Base-by-base conservation (phyloP, 2,329 filamentous ascomycete genomes). In the Clarireedia sp. region DNA sequence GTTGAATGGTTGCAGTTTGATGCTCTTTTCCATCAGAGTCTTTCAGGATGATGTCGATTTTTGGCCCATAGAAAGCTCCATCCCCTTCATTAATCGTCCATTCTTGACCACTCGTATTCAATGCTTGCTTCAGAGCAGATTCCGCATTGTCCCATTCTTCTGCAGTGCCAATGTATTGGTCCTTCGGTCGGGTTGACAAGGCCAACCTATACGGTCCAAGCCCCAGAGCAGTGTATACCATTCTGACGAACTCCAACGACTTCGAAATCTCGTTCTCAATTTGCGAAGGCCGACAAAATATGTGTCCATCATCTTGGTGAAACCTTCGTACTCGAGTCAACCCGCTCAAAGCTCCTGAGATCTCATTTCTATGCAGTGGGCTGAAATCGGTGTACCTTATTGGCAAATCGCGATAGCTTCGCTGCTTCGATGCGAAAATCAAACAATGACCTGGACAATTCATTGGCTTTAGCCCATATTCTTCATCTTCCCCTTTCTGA, bases 381-480 rank as follows among this genome's bases (percentile, higher is more conserved):
- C 88, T 89, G 67, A 95, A 95, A 70, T 95, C 90, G 55, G 90
- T 89, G 70, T 89, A 90, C 64, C 90, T 83, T 59, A 95, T 79
- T 1, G 90, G 90, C 17, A 95, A 74, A 61, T 95, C 87, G 60
- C 86, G 81, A 71, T 92, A 92, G 63, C 85, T 90, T 58, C 84
- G 82, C 56, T 79, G 78, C 61, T 85, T 80, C 47, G 85, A 85
- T 58, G 81, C 85, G 68, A 95, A 95, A 59, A 95, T 80, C 60
- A 95, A 75, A 68, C 89, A 95, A 70, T 95, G 90, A 3, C 89
- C 90, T 0, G 90, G 90, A 68, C 90, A 95, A 68, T 95, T 95
- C 90, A 95, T 95, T 14, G 90, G 90, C 71, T 95, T 95, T 63
- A 95, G 74, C 17, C 88, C 89, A 70, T 89, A 95, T 59, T 88